Evolutionary conservation across 257 asterid genomes (phyloP), one percentile per base, ranked within the genome.

Genomic region (Thymus quinquecostatus): DNA sequence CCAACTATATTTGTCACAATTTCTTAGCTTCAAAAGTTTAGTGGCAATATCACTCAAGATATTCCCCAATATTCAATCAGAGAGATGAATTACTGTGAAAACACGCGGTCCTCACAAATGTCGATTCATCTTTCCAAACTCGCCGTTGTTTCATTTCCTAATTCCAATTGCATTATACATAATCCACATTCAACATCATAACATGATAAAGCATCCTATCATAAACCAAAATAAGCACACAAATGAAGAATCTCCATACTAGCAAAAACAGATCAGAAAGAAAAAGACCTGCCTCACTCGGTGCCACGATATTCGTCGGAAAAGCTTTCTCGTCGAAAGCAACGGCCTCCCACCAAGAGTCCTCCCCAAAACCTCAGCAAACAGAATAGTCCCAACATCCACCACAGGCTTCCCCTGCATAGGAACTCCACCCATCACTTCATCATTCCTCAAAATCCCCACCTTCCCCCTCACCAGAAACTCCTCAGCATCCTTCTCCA

Each of bases 201-300:
- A 73, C 65, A 68, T 21, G 62, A 68, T 32, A 66, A 70, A 68
- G 41, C 70, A 71, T 66, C n/a, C n/a, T 33, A 65, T 8, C 67
- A 49, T 29, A 43, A 43, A 43, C 29, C 27, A 59, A 2, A n/a
- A 61, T 7, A 64, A 43, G 14, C 30, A 36, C 4, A 29, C 27
- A 53, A 54, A n/a, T 14, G 28, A 30, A 65, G 13, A 65, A 63
- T 13, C 57, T 10, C 58, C 72, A 59, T 8, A n/a, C 32, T 5
- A 21, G 29, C 13, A 41, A 43, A 21, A 70, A 48, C 64, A 81
- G 69, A 63, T 69, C 76, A 78, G 91, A 60, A 83, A 82, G 95
- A 82, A 78, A 88, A 86, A 82, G 79, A 92, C 98, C 98, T 95
- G 97, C 98, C 99, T 92, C 94, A 91, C 97, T 73, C 99, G 97